Base-by-base conservation (phyloP, 2,329 filamentous ascomycete species). In the Leptoxyphium fumago region DNA sequence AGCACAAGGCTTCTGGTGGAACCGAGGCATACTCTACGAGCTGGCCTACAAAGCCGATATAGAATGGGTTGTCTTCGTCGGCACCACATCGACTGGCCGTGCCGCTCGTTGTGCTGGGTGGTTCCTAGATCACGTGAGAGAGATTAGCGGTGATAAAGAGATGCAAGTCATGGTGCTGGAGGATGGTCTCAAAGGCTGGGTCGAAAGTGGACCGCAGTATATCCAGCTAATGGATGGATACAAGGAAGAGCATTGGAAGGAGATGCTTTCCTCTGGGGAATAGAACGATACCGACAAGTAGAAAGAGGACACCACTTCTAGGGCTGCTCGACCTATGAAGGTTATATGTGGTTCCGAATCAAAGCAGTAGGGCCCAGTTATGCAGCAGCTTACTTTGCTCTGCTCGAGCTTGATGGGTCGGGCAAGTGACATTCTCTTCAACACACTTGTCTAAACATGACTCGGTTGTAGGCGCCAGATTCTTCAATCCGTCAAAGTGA, bases 1-100 rank as follows among this genome's bases (percentile, higher is more conserved):
- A n/a, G 67, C 67, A 0, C 66, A 70, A 41, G 62, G 61, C 36
- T 69, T 70, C 55, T 68, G 63, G 53, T 58, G 62, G 61, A 69
- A 69, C 48, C 54, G 62, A 38, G 64, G 56, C 1, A 61, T 62
- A n/a, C 53, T 70, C 43, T 52, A 66, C 34, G 58, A 66, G 43
- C 48, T 70, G 29, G 66, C 63, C 42, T 66, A 64, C 48, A 59
- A 67, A 42, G 62, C 65, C 7, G 65, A 65, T 32, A 59, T 70
- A 13, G 64, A 63, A 44, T 61, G 62, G 53, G 65, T 70, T 1
- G 65, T 67, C 5, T 70, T 70, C 50, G 68, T 67, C 21, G 69
- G 67, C 50, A 65, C 64, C 56, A 57, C 53, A 52, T 61, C 43
- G 5, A 48, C 43, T 17, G 58, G 58, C 5, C 51, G 61, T 29